These are phyloP conservation scores for Beverwykella pulmonaria DNA, from an alignment of 495 filamentous ascomycete species.

Conservation along the genomic window DNA sequence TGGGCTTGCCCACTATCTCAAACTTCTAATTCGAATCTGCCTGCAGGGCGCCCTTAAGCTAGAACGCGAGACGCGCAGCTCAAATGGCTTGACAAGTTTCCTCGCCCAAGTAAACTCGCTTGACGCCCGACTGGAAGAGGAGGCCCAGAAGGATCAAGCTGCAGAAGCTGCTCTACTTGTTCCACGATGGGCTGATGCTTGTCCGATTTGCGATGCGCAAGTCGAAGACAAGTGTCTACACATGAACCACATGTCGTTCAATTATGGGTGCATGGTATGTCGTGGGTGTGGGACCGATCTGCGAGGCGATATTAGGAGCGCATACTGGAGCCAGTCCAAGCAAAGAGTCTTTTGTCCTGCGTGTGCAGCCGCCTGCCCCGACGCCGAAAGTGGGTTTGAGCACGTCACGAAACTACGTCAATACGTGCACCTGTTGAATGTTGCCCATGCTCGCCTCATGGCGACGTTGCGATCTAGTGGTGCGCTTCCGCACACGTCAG, in stretches of 20 bases:
- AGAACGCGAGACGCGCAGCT: conserved; percentile 75
- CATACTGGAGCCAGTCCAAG: conserved; percentile 65
- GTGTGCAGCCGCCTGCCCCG: conserved; percentile 60
- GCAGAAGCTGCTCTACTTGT: conserved; percentile 72
- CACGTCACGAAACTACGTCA: conserved; percentile 83
- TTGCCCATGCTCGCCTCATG: conserved; percentile 87
- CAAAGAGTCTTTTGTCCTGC: conserved; percentile 67
- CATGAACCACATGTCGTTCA: conserved; percentile 75
- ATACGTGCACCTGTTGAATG: conserved; percentile 88
- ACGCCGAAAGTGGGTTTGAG: conserved; percentile 59
- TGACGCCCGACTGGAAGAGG: conserved; percentile 44
- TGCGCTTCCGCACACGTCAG: conserved; percentile 72
- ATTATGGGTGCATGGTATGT: conserved; percentile 77
- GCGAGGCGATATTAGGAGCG: conserved; percentile 62
- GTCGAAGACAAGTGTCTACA: conserved; percentile 92
- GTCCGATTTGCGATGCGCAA: conserved; percentile 74
- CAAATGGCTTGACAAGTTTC: conserved; percentile 77
- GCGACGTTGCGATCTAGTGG: conserved; percentile 82
- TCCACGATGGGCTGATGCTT: conserved; percentile 75
- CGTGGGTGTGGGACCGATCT: conserved; percentile 73
- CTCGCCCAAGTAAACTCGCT: conserved; percentile 68
- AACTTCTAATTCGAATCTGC: conserved; percentile 95
- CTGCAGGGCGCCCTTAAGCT: conserved; percentile 90
- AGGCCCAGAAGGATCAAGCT: conserved; percentile 67
- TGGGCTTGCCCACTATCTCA: conserved; percentile 95